Percentiles rank a stretch among this genome's conserved stretches.
Conservation (phyloP, 2,329 filamentous ascomycete genomes). For the Macrophomina tecta region DNA sequence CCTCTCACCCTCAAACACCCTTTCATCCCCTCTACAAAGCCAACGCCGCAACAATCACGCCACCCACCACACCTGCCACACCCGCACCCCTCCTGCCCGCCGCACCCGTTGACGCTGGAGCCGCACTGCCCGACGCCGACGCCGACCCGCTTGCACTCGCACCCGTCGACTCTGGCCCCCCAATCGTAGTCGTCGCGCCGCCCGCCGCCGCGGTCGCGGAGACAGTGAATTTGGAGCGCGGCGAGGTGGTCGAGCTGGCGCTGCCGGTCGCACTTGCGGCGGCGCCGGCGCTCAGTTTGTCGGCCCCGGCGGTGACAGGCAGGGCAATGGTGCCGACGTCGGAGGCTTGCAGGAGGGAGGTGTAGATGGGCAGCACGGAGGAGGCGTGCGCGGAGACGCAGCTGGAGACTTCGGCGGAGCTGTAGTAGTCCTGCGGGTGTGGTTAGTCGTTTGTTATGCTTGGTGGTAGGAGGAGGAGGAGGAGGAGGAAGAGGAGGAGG, state of each 20-base stretch:
- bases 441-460: neutral
- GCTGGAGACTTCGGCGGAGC: neutral
- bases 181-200: slow-evolving; percentile 1
- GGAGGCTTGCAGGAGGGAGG: neutral
- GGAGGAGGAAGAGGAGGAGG: too few species aligned
- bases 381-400: slow-evolving; percentile 3
- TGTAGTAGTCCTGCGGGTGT: neutral
- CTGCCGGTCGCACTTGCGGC: neutral
- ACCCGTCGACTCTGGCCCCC: neutral
- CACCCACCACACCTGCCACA: slow-evolving; percentile 2
- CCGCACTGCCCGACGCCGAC: neutral
- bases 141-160: neutral
- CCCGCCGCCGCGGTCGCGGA: neutral
- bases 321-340: slow-evolving; percentile 8
- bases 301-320: slow-evolving; percentile 15
- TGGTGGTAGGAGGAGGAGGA: neutral
- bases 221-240: slow-evolving; percentile 1
- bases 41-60: slow-evolving; percentile 3
- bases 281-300: slow-evolving; percentile 19
- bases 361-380: neutral
- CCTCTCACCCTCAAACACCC: neutral
- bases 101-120: neutral
- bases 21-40: neutral
- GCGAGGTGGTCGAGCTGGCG: neutral
- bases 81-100: neutral